Evolutionary conservation across 257 asterid genomes (phyloP).

Genomic region (Jasminum sambac): DNA sequence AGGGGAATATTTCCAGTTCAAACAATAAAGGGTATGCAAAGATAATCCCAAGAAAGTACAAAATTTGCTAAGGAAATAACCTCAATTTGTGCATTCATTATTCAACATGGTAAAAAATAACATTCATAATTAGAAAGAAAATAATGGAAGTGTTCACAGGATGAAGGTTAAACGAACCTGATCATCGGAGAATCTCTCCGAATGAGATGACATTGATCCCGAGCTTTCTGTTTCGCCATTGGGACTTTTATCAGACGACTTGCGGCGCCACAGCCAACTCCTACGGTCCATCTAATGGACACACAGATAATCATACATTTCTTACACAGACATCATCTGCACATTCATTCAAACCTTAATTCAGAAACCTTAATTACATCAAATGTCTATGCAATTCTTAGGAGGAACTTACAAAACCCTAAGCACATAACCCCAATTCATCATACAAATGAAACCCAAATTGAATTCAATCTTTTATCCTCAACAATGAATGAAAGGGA

Average conservation of each 20-base stretch:
- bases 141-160: neutral
- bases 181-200: slow-evolving; percentile 87
- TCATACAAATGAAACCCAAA: neutral
- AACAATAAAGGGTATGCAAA: neutral
- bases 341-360: slow-evolving; percentile 3
- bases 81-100: neutral
- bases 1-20: neutral
- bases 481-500: slow-evolving; percentile 15
- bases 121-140: neutral
- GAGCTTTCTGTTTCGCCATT: slow-evolving; percentile 89
- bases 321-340: slow-evolving; percentile 12
- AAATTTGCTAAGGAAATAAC: neutral
- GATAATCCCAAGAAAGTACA: neutral
- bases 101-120: neutral
- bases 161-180: slow-evolving; percentile 55
- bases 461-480: neutral
- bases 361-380: slow-evolving; percentile 26
- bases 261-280: slow-evolving; percentile 94
- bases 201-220: slow-evolving; percentile 75
- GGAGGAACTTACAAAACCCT: slow-evolving; percentile 9
- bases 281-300: slow-evolving; percentile 65
- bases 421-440: slow-evolving; percentile 18
- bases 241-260: slow-evolving; percentile 76
- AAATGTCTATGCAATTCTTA: slow-evolving; percentile 1
- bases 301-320: slow-evolving; percentile 9